Evolutionary conservation across 2,329 filamentous ascomycete species (phyloP), one percentile per base, ranked within the genome.

Genomic region (Fusarium duplospermum): DNA sequence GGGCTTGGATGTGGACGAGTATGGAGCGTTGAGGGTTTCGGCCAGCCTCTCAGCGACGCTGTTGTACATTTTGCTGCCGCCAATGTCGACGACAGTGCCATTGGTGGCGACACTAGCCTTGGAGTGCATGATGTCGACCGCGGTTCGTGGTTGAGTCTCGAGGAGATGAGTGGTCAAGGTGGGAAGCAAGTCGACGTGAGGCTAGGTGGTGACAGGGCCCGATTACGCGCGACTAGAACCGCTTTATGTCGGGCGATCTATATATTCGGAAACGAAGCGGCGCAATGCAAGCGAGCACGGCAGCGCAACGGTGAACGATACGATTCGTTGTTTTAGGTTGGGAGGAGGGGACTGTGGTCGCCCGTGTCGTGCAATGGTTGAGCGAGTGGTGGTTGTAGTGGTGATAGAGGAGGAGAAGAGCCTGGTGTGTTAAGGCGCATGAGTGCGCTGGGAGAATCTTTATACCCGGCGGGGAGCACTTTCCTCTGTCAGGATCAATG

Each of bases 71-170:
- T 64, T 65, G 66, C 82, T 80, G 16, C 83, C 83, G 14, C 83
- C 83, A 57, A 85, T 85, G 47, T 85, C 81, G 40, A 82, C 61
- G 33, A 85, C 81, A 33, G 76, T 65, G 47, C 83, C 83, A 58
- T 84, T 79, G 18, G 45, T 50, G 29, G 77, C 79, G 29, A 64
- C 57, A 31, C 60, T 36, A 62, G 73, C 66, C 38, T 64, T 60
- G 36, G 63, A 35, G 40, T 61, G 62, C 75, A 78, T 78, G 29
- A 60, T 54, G 33, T 40, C 45, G 27, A 20, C 56, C 36, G 59
- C 24, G 60, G 29, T 54, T 57, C 64, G 54, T 68, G 45, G 64
- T 63, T 29, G 36, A 56, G 13, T 13, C 14, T 24, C 22, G 52
- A 56, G 29, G 16, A 57, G 38, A 52, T 57, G 56, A 42, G 59